phyloP scores from a whole-genome alignment of 495 filamentous ascomycete genomes.

The Penicillium paradoxum region DNA sequence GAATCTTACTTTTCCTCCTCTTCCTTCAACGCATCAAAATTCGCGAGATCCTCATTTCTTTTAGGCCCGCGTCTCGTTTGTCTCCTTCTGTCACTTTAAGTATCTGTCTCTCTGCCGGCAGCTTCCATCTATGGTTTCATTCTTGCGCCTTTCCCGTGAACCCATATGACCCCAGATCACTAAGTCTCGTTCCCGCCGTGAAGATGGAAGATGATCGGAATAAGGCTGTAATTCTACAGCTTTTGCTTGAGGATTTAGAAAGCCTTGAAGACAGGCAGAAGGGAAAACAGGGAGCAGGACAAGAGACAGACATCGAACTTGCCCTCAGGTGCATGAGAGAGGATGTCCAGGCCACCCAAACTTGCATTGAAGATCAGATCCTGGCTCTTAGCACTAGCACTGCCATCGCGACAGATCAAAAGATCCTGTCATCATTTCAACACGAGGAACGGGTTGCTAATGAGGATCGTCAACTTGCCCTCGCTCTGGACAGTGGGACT shows the following conservation, averaged over 20 bases:
- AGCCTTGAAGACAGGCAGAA: not conserved
- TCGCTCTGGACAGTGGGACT: not conserved
- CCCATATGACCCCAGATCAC: too few species aligned
- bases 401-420: conserved; percentile 4
- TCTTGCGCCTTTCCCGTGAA: not conserved
- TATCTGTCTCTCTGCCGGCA: too few species aligned
- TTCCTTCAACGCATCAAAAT: too few species aligned
- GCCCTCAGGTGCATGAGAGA: not conserved
- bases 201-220: not conserved
- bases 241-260: not conserved
- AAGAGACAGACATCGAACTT: not conserved
- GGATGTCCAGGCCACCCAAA: not conserved
- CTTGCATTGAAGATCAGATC: not conserved
- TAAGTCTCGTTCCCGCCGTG: not conserved
- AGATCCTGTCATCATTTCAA: not conserved
- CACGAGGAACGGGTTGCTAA: not conserved
- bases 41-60: too few species aligned
- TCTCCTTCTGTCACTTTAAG: too few species aligned
- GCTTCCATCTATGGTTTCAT: not conserved
- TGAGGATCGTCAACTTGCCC: not conserved
- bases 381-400: conserved; percentile 1
- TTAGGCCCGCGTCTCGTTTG: too few species aligned
- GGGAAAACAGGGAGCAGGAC: not conserved
- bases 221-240: not conserved
- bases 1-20: too few species aligned